A percentile compares a stretch with the other conserved stretches of the same genome.
Evolutionary conservation across 1,284 basidiomycete species (phyloP).

Genomic region (Malassezia pachydermatis): DNA sequence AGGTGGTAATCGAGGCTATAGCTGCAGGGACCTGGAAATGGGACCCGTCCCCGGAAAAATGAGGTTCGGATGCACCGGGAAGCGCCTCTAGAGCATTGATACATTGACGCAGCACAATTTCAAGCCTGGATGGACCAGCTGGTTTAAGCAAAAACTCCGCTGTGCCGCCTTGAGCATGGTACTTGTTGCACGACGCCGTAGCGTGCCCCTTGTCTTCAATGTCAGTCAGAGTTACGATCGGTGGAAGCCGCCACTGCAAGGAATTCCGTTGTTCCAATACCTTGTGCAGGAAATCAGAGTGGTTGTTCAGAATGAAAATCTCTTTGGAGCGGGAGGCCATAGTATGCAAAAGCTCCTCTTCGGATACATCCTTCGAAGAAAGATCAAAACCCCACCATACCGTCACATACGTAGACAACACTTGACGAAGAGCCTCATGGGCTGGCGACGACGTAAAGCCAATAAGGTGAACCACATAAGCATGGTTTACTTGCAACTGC

Average conservation of each 20-base stretch:
- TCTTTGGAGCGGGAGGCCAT: slow-evolving; percentile 55
- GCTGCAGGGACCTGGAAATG: too few relatives aligned
- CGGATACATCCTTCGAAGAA: slow-evolving; percentile 6
- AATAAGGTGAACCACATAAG: slow-evolving; percentile 60
- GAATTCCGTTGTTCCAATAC: not conserved
- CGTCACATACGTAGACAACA: slow-evolving; percentile 54
- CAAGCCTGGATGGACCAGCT: slow-evolving; percentile 67
- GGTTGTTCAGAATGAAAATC: slow-evolving; percentile 74
- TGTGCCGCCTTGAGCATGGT: slow-evolving; percentile 72
- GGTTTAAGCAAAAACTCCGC: slow-evolving; percentile 80
- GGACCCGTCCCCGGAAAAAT: too few relatives aligned
- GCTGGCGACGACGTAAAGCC: slow-evolving; percentile 54
- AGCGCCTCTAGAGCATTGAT: too few relatives aligned
- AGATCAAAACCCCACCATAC: slow-evolving; percentile 68
- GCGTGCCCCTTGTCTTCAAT: slow-evolving; percentile 58
- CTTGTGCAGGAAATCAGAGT: slow-evolving; percentile 51
- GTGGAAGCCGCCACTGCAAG: slow-evolving; percentile 52
- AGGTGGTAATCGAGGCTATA: too few relatives aligned
- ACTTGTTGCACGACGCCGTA: slow-evolving; percentile 59
- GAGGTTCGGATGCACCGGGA: too few relatives aligned
- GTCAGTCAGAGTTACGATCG: slow-evolving; percentile 65
- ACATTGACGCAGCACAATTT: slow-evolving; percentile 54
- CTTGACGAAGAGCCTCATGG: not conserved
- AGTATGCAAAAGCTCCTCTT: too few relatives aligned
- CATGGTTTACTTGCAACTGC: slow-evolving; percentile 49